phyloP scores from a whole-genome alignment of 352 stramenopile species.

The Phytopythium kandeliae region DNA sequence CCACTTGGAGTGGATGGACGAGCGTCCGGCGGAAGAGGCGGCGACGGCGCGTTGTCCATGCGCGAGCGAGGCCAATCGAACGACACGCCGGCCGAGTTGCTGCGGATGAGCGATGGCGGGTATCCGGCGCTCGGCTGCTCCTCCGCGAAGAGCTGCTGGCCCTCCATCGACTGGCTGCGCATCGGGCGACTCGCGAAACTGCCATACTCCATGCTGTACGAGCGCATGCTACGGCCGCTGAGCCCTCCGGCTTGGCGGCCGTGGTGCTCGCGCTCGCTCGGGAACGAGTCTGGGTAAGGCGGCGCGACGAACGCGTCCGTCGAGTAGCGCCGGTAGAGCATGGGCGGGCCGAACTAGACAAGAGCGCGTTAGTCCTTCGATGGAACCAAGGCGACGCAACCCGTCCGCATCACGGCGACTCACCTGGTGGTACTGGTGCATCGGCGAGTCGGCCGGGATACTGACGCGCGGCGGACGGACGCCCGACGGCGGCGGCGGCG shows the following conservation, averaged over 20 bases:
- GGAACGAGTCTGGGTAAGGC: conserved; percentile 56
- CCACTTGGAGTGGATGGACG: conserved; percentile 14
- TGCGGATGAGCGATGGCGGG: conserved; percentile 45
- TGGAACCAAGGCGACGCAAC: too few species aligned
- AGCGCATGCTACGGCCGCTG: conserved; percentile 49
- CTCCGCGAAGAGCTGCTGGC: conserved; percentile 47
- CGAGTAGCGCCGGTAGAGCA: conserved; percentile 70
- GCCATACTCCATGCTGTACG: conserved; percentile 73
- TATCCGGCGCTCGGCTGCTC: conserved; percentile 45
- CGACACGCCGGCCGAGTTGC: conserved; percentile 45
- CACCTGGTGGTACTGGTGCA: conserved; percentile 64
- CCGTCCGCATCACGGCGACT: too few species aligned
- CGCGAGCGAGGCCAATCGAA: conserved; percentile 63
- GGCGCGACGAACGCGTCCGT: conserved; percentile 56
- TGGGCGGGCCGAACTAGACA: conserved; percentile 33
- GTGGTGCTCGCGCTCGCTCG: conserved; percentile 46
- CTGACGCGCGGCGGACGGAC: conserved; percentile 61
- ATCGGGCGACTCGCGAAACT: conserved; percentile 46
- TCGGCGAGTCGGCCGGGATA: conserved; percentile 60
- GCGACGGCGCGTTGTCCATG: conserved; percentile 31
- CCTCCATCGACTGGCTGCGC: conserved; percentile 75
- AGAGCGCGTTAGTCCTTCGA: background rate
- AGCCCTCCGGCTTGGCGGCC: conserved; percentile 23
- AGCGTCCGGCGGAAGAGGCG: conserved; percentile 59
- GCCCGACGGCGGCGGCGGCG: conserved; percentile 20